Conservation (phyloP, 352 stramenopile species). For the Globisporangium emineosum region DNA sequence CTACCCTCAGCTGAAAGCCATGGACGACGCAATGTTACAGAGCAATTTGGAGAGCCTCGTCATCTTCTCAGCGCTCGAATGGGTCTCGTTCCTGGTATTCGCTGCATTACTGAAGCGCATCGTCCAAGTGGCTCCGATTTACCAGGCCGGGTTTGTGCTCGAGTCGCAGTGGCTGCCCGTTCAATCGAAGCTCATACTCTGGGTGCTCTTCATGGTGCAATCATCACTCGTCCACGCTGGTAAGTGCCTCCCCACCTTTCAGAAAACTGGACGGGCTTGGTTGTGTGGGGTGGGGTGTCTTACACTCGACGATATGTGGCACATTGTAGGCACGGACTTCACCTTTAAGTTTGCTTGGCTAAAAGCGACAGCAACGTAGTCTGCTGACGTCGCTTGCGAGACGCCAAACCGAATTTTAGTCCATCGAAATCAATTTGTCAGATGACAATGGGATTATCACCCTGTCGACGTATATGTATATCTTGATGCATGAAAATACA, state of each 20-base stretch:
- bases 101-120: not conserved
- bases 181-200: not conserved
- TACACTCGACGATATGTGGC: not conserved
- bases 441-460: no score
- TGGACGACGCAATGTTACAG: not conserved
- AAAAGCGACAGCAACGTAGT: no score
- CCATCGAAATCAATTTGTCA: no score
- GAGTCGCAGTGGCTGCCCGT: not conserved
- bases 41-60: not conserved
- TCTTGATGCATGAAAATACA: no score
- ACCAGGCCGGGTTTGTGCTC: not conserved
- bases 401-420: no score
- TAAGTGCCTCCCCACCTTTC: not conserved
- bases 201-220: slow-evolving; percentile 2
- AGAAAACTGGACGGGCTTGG: not conserved
- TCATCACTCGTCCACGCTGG: not conserved
- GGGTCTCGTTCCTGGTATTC: not conserved
- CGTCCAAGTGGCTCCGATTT: not conserved
- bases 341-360: not conserved
- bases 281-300: not conserved
- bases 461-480: no score
- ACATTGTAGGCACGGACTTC: not conserved
- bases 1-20: not conserved
- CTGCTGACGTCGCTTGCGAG: no score
- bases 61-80: not conserved